Evolutionary conservation across 2,329 filamentous ascomycete species (phyloP), one percentile per base, ranked within the genome.

Genomic region (Trichoderma sp.): DNA sequence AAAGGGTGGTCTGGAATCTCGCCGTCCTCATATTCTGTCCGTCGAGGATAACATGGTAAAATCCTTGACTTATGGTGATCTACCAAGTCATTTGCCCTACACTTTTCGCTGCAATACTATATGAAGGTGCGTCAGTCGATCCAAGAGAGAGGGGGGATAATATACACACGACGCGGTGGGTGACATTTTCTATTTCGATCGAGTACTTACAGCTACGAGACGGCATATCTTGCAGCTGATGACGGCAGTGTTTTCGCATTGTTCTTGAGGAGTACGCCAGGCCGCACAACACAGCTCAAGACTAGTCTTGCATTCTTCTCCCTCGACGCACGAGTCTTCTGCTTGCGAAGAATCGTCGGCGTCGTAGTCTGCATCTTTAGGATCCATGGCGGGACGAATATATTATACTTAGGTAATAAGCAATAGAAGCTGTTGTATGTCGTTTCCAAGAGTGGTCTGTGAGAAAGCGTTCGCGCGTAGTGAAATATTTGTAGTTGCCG

Each of bases 71-170:
- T 1, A n/a, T 62, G 70, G 66, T 77, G 76, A 11, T 14, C 12
- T 9, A 28, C 2, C 72, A 71, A 72, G 57, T 76, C 32, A 3
- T 6, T 32, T n/a, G 61, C 43, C 56, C 57, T 73, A 72, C 77
- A 78, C n/a, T 53, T 39, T 1, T 66, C 4, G 63, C 69, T 69
- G 67, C 77, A 78, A 53, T 78, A 78, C 77, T 78, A 7, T 43
- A 9, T 56, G 7, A 8, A 4, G 1, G 6, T 3, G 21, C 7
- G 24, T 72, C 47, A 72, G 71, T 36, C 4, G 8, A 6, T 6
- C 6, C 26, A 39, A 7, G 9, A 24, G 32, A n/a, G 14, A 12
- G 7, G 14, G 12, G 34, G 15, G 21, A 11, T 7, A 18, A 39
- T 39, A 39, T 18, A 21, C 12, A 28, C 11, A 60, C 32, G 9